Base-by-base conservation (phyloP, 495 filamentous ascomycete genomes). In the Tuber borchii region DNA sequence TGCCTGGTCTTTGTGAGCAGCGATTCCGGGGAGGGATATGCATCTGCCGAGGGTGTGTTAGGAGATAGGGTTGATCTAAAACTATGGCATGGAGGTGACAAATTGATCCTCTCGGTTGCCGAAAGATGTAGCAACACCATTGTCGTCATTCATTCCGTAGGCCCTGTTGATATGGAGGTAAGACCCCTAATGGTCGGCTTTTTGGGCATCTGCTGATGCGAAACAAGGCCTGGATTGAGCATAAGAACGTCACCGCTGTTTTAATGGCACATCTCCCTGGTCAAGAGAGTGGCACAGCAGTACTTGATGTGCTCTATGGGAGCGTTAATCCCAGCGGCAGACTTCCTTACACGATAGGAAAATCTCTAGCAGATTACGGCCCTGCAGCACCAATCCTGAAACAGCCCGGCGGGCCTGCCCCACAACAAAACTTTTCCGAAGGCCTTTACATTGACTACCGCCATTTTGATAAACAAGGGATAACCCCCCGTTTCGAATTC, bases 401-500 rank as follows among this genome's bases (percentile, higher is more conserved):
- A 82, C 86, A 89, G 65, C 87, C 93, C 6, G 93, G 94, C 77
- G 90, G 87, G 19, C 82, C 90, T 12, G 85, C 91, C 0, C 95
- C 95, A 3, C 94, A 97, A 83, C 92, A 96, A 79, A 89, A 92
- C 80, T 95, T 97, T 78, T 86, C 85, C 6, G 93, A 97, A 78
- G 93, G 93, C 0, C 85, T 97, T 9, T 93, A 93, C 79, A 89
- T 96, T 80, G 95, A 97, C 83, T 97, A 98, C 82, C 91, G 95
- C 12, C 87, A 96, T 77, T 97, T 97, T 82, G 95, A 98, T 86
- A 91, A 90, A 78, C 77, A 87, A 46, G 82, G 84, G 31, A 89
- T 95, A 77, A 83, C 84, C 4, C 93, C 93, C 0, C 88, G 90
- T 9, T 95, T 88, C 80, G 89, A 91, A 79, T 96, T 96, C 80